Percentiles rank a stretch among this genome's conserved stretches.
Conservation (phyloP, 306 rosid genomes). For the Begonia loranthoides region DNA sequence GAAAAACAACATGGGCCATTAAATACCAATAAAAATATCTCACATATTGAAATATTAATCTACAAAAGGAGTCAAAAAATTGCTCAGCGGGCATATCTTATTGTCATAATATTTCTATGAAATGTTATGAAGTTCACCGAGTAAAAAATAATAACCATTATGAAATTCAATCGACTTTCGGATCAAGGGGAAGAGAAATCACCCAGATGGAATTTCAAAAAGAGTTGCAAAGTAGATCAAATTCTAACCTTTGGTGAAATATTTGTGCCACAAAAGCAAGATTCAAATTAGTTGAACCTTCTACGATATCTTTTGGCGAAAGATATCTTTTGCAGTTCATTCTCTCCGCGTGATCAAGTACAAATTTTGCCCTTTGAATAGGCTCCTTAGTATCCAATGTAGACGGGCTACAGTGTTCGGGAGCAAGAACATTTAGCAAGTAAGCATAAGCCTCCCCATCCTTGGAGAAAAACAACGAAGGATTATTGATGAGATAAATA, state of each 20-base stretch:
- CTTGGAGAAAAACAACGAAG: constrained; percentile 20
- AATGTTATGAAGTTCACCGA: too few relatives aligned
- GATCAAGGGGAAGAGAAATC: too few relatives aligned
- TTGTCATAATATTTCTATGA: too few relatives aligned
- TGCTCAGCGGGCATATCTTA: too few relatives aligned
- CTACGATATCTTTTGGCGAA: constrained; percentile 61
- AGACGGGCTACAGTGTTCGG: constrained; percentile 63
- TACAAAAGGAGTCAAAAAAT: too few relatives aligned
- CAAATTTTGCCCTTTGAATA: constrained; percentile 53
- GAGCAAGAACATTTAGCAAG: constrained; percentile 91
- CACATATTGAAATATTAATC: too few relatives aligned
- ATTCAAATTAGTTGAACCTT: constrained; percentile 78
- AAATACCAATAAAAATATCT: too few relatives aligned
- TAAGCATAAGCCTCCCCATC: constrained; percentile 93
- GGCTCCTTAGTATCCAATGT: constrained; percentile 70
- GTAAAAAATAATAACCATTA: too few relatives aligned
- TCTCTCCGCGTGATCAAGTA: constrained; percentile 93
- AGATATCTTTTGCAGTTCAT: constrained; percentile 91
- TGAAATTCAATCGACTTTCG: too few relatives aligned
- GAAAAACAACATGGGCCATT: too few relatives aligned
- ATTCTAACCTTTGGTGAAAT: constrained; percentile 70
- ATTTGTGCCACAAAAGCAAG: constrained; percentile 92
- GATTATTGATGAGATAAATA: neutral
- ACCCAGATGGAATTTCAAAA: too few relatives aligned
- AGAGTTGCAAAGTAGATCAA: neutral